A percentile compares a stretch with the other conserved stretches of the same genome.
phyloP scores from a whole-genome alignment of 164 flowering plant species.

The Umbilicus rupestris region DNA sequence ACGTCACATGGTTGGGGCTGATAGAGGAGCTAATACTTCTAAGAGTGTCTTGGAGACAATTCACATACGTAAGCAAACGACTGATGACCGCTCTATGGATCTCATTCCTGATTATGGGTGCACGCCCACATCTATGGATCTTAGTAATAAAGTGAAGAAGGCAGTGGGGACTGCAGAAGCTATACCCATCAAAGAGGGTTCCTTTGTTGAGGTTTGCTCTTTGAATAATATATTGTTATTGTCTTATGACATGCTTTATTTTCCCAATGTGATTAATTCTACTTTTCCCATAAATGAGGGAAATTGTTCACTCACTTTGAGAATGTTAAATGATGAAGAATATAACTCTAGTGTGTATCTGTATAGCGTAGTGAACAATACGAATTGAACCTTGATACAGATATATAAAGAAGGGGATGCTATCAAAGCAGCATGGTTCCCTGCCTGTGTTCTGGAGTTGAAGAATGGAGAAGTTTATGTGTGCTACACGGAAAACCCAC shows the following conservation, averaged over 20 bases:
- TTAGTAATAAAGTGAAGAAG: neutral
- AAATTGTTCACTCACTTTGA: neutral
- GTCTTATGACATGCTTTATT: neutral
- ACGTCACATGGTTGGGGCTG: neutral
- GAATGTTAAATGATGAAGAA: neutral
- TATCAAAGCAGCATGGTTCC: slow-evolving; percentile 56
- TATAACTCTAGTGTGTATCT: neutral
- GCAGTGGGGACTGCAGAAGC: neutral
- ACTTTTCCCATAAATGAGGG: no score
- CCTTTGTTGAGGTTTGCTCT: slow-evolving; percentile 64
- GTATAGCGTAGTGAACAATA: neutral
- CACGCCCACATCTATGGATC: neutral
- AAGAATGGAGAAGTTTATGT: slow-evolving; percentile 68
- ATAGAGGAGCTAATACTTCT: neutral
- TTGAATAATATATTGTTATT: neutral
- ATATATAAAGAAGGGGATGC: slow-evolving; percentile 51
- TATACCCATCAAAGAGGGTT: slow-evolving; percentile 47
- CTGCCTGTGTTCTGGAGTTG: slow-evolving; percentile 54
- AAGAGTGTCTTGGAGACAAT: neutral
- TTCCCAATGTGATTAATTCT: neutral
- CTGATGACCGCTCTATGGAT: slow-evolving; percentile 4
- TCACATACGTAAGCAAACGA: neutral
- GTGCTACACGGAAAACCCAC: slow-evolving; percentile 36
- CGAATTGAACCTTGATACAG: slow-evolving; percentile 19
- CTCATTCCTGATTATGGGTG: neutral